Conservation (phyloP, 2,329 filamentous ascomycete species). For the Chaetothyriales sp. region DNA sequence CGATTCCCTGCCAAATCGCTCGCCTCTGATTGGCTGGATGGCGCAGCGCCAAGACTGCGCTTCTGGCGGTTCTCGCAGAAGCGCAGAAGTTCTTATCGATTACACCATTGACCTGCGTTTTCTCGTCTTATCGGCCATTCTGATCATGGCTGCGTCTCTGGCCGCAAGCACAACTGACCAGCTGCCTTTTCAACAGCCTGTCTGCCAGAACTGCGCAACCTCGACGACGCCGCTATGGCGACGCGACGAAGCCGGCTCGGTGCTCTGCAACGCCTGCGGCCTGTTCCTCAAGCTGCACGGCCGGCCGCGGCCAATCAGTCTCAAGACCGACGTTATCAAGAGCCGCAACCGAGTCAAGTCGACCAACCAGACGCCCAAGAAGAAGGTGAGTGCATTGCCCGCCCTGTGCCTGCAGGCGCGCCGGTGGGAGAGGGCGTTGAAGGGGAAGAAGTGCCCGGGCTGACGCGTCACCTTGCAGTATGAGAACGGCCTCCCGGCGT, state of each 20-base stretch:
- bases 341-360: conserved; percentile 97
- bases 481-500: conserved; percentile 45
- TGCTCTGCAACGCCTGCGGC: conserved; percentile 96
- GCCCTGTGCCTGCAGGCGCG: conserved; percentile 14
- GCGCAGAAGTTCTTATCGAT: conserved; percentile 23
- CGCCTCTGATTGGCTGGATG: no score
- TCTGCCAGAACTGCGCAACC: conserved; percentile 91
- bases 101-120: conserved; percentile 4
- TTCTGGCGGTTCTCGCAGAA: conserved; percentile 4
- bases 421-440: conserved; percentile 6
- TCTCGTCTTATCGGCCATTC: background rate
- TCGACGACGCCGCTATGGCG: conserved; percentile 95
- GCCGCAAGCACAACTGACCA: conserved; percentile 27
- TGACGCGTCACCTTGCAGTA: conserved; percentile 22
- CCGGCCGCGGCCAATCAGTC: conserved; percentile 77
- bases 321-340: conserved; percentile 99
- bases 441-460: conserved; percentile 5
- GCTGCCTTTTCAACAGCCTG: conserved; percentile 61
- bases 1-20: background rate
- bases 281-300: conserved; percentile 95
- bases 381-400: conserved; percentile 49
- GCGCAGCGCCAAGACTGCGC: background rate
- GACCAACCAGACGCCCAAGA: conserved; percentile 59
- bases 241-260: conserved; percentile 84
- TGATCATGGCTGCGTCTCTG: conserved; percentile 29